These are phyloP conservation scores for Podaxis mareebaensis DNA, from an alignment of 768 basidiomycete species.

Conservation along the genomic window DNA sequence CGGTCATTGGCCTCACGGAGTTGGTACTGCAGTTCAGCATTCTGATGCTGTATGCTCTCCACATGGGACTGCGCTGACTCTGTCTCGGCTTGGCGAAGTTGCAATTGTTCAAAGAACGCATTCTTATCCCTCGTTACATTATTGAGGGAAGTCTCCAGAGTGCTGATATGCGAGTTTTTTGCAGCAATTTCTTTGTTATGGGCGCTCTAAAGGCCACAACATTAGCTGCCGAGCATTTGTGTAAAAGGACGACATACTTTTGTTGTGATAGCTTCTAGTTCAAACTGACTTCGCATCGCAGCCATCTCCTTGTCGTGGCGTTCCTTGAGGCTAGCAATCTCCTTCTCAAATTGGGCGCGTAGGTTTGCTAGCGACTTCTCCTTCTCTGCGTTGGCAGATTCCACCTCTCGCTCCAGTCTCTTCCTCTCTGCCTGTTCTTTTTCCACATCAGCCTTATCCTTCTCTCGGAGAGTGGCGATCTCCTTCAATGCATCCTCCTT, in stretches of 20 bases:
- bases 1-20: constrained; percentile 80
- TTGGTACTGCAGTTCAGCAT: constrained; percentile 85
- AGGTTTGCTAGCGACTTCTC: constrained; percentile 64
- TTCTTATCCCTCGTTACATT: constrained; percentile 75
- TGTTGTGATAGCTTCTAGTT: constrained; percentile 69
- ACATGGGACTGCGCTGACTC: constrained; percentile 80
- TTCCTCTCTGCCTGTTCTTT: constrained; percentile 55
- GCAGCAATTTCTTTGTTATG: constrained; percentile 66
- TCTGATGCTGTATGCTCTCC: constrained; percentile 74
- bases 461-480: constrained; percentile 47
- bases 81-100: constrained; percentile 85
- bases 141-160: constrained; percentile 71
- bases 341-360: constrained; percentile 71
- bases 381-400: constrained; percentile 57
- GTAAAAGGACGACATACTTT: constrained; percentile 48
- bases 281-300: constrained; percentile 67
- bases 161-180: constrained; percentile 61
- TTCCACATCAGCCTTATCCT: constrained; percentile 53
- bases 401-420: constrained; percentile 64
- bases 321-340: constrained; percentile 59
- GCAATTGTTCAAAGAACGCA: constrained; percentile 80
- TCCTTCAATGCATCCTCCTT: constrained; percentile 78
- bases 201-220: constrained; percentile 45
- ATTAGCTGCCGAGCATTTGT: not conserved
- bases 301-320: constrained; percentile 74